These are phyloP conservation scores for Poteriospumella lacustris DNA, from an alignment of 108 stramenopile genomes.

Conservation along the genomic window DNA sequence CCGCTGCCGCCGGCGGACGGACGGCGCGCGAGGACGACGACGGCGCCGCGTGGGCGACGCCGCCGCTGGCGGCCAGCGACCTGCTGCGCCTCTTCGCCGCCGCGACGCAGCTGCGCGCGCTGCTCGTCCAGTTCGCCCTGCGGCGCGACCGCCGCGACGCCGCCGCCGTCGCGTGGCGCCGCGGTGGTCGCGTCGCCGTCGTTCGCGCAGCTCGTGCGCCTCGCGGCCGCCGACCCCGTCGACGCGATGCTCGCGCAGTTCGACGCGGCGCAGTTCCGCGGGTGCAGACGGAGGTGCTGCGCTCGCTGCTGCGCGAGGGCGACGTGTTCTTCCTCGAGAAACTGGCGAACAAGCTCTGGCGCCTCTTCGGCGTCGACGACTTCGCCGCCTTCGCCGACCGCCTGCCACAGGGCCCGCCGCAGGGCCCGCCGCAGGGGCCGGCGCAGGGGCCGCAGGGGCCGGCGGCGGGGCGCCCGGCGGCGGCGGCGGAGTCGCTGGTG, in stretches of 20 bases:
- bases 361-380: neutral
- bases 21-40: neutral
- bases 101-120: no score
- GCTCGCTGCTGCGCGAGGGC: neutral
- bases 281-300: slow-evolving; percentile 1
- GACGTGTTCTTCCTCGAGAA: slow-evolving; percentile 22
- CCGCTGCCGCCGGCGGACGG: no score
- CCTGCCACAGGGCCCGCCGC: neutral
- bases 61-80: no score
- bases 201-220: neutral
- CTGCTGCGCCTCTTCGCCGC: no score
- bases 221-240: neutral
- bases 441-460: neutral
- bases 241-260: neutral
- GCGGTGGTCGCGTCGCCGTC: neutral
- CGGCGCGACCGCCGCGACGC: neutral
- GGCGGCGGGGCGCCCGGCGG: neutral
- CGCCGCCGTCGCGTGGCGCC: neutral
- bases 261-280: no score
- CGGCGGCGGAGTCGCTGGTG: neutral
- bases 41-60: neutral
- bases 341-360: neutral
- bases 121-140: no score
- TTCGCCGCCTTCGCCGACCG: neutral
- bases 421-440: neutral